Base-by-base conservation (phyloP, 2,329 filamentous ascomycete genomes). In the Colletotrichum orchidophilum region DNA sequence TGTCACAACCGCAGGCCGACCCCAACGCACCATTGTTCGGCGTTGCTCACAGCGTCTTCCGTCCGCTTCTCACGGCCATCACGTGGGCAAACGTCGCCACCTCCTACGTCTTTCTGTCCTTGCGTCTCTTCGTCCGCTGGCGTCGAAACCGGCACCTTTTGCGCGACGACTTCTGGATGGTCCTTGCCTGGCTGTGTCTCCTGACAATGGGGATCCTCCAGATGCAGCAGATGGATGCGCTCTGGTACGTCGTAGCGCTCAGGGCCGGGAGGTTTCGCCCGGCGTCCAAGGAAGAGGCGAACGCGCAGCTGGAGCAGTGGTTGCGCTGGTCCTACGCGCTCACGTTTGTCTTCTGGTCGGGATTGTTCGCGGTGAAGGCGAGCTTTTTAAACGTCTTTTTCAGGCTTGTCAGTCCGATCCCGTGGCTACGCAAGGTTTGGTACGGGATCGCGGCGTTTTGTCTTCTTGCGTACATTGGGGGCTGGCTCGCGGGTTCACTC, bases 121-220 rank as follows among this genome's bases (percentile, higher is more conserved):
- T 78, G 2, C 78, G 78, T 57, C 75, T 77, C 24, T 35, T 61
- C 27, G 75, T 80, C 60, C 78, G 79, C 52, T 72, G 77, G 71
- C 75, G 61, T 27, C 64, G 73, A 21, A 75, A 73, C 54, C 53
- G 42, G 57, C 66, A 66, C 31, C 64, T 76, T 12, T 67, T 74
- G 33, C 52, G 63, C 18, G 79, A 80, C 61, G 78, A 80, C 74
- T 78, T 75, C 74, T 79, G 76, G 76, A 77, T 80, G 39, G 74
- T 77, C 55, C 68, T 78, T 12, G 78, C 78, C 31, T 75, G 78
- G 65, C 63, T 75, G 5, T 62, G 75, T 35, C 66, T 79, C 24
- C 60, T 78, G 35, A 74, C 76, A 27, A 73, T 76, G 67, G 70
- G 64, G 46, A 66, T 73, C 29, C 39, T 76, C 27, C 73, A 77